Evolutionary conservation across 805 yeast genomes (phyloP), one percentile per base, ranked within the genome.

Genomic region (Starmera amethionina): DNA sequence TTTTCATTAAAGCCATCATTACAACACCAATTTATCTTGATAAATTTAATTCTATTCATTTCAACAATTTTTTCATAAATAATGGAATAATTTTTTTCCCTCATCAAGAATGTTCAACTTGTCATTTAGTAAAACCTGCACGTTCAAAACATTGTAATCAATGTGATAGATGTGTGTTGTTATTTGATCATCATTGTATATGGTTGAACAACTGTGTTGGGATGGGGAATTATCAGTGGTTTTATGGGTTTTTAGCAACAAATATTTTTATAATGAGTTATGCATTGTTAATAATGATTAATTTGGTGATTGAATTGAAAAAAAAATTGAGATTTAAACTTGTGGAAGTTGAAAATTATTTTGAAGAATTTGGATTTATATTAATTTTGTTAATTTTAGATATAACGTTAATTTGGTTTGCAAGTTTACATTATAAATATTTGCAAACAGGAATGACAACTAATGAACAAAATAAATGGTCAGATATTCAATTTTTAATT

Each of bases 161-260:
- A 6, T 86, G 95, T 57, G 73, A 73, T 40, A 55, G 60, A 3
- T 86, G 96, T 54, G 66, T 82, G 6, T 56, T 73, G 10, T 50
- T 72, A 37, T 81, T 75, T 49, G 96, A 86, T 50, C 90, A 82
- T 54, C 89, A 82, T 56, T 82, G 90, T 50, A 54, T 73, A 31
- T 77, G 84, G 77, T 57, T 84, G 37, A 80, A 83, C 52, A 83
- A 78, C 50, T 86, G 95, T 55, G 71, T 85, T 35, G 95, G 94
- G 0, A 63, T 65, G 46, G 67, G 72, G 36, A 85, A 85, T 54
- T 77, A 71, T 55, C 56, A 67, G 32, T 80, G 73, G 68, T 85
- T 85, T 51, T 48, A 78, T 40, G 47, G 60, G 4, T 84, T 78
- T 47, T 55, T 85, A 36, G 35, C 71, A 1, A 58, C 72, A 35